A percentile compares a stretch with the other conserved stretches of the same genome.
Evolutionary conservation across 345 rosid genomes (phyloP).

Genomic region (Salix dunnii): DNA sequence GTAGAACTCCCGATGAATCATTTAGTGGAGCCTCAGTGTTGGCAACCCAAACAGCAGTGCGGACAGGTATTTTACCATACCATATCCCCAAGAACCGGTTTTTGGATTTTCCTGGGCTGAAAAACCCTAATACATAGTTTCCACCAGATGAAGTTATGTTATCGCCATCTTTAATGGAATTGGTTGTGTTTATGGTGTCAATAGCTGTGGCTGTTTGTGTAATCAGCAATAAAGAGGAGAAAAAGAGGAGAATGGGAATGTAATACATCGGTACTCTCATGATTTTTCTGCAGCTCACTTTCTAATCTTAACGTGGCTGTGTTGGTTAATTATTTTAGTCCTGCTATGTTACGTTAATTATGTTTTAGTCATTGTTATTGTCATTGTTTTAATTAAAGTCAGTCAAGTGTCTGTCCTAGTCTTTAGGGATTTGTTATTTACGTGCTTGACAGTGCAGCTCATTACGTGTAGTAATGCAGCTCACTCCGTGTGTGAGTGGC

Average conservation of each 20-base stretch:
- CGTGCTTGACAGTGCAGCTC: no score
- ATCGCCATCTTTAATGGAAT: not conserved
- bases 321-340: no score
- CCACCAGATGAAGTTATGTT: not conserved
- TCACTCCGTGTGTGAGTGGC: no score
- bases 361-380: no score
- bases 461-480: no score
- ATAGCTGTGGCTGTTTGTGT: not conserved
- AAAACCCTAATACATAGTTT: not conserved
- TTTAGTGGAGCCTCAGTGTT: not conserved
- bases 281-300: no score
- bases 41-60: not conserved
- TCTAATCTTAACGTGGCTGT: no score
- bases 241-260: not conserved
- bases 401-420: no score
- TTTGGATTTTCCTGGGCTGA: slow-evolving; percentile 1
- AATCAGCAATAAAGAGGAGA: not conserved
- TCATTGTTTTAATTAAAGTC: no score
- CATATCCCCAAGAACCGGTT: slow-evolving; percentile 5
- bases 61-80: not conserved
- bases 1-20: not conserved
- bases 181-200: slow-evolving; percentile 3
- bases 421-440: no score
- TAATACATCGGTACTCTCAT: no score
- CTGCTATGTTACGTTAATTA: no score